A percentile compares a stretch with the other conserved stretches of the same genome.
Conservation (phyloP, 2,329 filamentous ascomycete species). For the Hymenoscyphus fraxineus region DNA sequence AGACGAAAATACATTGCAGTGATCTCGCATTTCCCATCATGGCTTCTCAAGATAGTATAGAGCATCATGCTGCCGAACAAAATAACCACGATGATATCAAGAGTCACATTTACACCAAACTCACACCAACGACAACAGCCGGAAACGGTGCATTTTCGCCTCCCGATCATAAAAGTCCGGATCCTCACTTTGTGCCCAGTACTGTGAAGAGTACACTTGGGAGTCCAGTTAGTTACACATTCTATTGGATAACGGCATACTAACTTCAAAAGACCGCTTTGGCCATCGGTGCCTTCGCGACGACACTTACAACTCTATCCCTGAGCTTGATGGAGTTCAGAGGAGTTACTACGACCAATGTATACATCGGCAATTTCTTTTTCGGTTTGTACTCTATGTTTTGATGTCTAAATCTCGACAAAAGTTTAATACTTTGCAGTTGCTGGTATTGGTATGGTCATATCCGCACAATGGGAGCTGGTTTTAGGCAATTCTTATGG, state of each 20-base stretch:
- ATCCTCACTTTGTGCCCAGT: constrained; percentile 19
- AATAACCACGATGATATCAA: constrained; percentile 20
- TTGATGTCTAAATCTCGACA: constrained; percentile 29
- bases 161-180: constrained; percentile 7
- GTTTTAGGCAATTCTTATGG: constrained; percentile 49
- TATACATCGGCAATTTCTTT: constrained; percentile 53
- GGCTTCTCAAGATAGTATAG: constrained; percentile 18
- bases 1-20: neutral
- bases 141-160: neutral
- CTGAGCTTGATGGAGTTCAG: constrained; percentile 54
- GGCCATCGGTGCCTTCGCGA: constrained; percentile 50
- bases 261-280: constrained; percentile 40
- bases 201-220: constrained; percentile 25
- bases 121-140: constrained; percentile 13
- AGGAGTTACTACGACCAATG: constrained; percentile 47
- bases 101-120: constrained; percentile 13
- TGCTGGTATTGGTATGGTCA: constrained; percentile 47
- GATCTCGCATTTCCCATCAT: neutral
- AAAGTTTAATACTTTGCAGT: constrained; percentile 14
- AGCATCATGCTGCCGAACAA: constrained; percentile 14
- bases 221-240: constrained; percentile 22
- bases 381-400: constrained; percentile 33
- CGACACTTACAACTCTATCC: constrained; percentile 51
- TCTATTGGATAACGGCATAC: neutral
- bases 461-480: constrained; percentile 55